Percentiles rank a stretch among this genome's conserved stretches.
phyloP scores from a whole-genome alignment of 306 rosid genomes.

The Cicer yamashitae region DNA sequence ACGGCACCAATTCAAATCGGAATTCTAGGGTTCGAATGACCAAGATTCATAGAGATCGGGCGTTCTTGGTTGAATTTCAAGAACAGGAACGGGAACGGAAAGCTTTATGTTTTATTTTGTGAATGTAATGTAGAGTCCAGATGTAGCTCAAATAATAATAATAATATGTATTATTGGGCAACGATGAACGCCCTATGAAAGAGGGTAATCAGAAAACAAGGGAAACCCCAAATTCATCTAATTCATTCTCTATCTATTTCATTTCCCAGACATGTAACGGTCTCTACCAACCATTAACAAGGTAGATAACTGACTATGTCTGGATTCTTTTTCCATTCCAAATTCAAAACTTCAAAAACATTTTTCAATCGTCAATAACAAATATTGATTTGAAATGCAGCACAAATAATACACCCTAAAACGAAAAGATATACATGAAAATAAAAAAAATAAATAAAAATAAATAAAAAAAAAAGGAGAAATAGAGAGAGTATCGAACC shows the following conservation, averaged over 20 bases:
- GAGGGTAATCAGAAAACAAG: slow-evolving; percentile 40
- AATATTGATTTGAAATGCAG: neutral
- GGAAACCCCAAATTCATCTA: slow-evolving; percentile 45
- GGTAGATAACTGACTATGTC: slow-evolving; percentile 44
- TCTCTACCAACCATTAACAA: neutral
- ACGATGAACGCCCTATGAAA: slow-evolving; percentile 49
- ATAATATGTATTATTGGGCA: slow-evolving; percentile 49
- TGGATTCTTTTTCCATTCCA: slow-evolving; percentile 14
- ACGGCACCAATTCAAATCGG: too few relatives aligned
- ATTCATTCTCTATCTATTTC: neutral
- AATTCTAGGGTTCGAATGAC: too few relatives aligned
- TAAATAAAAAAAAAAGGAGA: too few relatives aligned
- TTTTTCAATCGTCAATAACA: neutral
- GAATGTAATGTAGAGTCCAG: slow-evolving; percentile 43
- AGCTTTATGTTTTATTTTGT: too few relatives aligned
- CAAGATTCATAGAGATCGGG: too few relatives aligned
- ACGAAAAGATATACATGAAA: neutral
- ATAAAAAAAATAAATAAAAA: too few relatives aligned
- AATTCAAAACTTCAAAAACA: neutral
- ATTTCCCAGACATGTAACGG: slow-evolving; percentile 49
- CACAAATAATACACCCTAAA: too few relatives aligned
- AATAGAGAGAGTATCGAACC: neutral
- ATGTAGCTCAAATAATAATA: slow-evolving; percentile 60
- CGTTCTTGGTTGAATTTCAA: too few relatives aligned
- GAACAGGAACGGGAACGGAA: too few relatives aligned